A percentile compares a stretch with the other conserved stretches of the same genome.
Evolutionary conservation across 1,284 basidiomycete genomes (phyloP).

Genomic region (Austroboletus niveus): DNA sequence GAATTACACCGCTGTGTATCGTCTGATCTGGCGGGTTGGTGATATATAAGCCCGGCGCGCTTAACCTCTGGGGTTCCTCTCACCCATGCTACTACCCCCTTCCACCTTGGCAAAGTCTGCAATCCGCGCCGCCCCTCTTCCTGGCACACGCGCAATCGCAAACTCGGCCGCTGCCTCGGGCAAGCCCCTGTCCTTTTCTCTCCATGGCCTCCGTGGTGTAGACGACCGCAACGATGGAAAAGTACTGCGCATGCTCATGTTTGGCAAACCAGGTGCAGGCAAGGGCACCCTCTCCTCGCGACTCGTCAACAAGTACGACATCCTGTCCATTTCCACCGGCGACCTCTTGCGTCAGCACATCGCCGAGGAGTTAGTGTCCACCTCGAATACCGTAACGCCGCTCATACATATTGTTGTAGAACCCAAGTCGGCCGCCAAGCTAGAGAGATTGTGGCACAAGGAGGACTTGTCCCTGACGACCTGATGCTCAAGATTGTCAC

Average conservation of each 20-base stretch:
- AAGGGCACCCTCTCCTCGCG: slow-evolving; percentile 77
- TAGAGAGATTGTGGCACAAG: slow-evolving; percentile 73
- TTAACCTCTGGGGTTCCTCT: not conserved
- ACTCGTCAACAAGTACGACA: slow-evolving; percentile 74
- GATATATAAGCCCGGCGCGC: slow-evolving; percentile 19
- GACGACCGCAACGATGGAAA: slow-evolving; percentile 37
- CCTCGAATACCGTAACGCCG: not conserved
- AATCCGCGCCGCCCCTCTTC: slow-evolving; percentile 6
- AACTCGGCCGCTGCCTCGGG: slow-evolving; percentile 37
- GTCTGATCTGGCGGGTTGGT: slow-evolving; percentile 7
- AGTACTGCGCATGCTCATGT: slow-evolving; percentile 73
- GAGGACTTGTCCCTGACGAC: slow-evolving; percentile 75
- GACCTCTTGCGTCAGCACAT: slow-evolving; percentile 82
- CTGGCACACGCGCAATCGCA: slow-evolving; percentile 34
- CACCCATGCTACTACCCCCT: slow-evolving; percentile 16
- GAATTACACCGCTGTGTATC: slow-evolving; percentile 13
- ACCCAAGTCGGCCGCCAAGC: slow-evolving; percentile 72
- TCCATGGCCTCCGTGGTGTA: slow-evolving; percentile 41
- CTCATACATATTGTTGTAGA: slow-evolving; percentile 31
- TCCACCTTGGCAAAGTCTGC: slow-evolving; percentile 16
- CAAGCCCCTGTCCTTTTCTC: slow-evolving; percentile 52
- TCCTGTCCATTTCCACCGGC: slow-evolving; percentile 74
- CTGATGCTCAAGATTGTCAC: slow-evolving; percentile 75
- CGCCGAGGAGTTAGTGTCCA: slow-evolving; percentile 48
- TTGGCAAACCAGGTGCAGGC: slow-evolving; percentile 78